Conservation (phyloP, 2,329 filamentous ascomycete genomes). For the Epichloe gansuensis region DNA sequence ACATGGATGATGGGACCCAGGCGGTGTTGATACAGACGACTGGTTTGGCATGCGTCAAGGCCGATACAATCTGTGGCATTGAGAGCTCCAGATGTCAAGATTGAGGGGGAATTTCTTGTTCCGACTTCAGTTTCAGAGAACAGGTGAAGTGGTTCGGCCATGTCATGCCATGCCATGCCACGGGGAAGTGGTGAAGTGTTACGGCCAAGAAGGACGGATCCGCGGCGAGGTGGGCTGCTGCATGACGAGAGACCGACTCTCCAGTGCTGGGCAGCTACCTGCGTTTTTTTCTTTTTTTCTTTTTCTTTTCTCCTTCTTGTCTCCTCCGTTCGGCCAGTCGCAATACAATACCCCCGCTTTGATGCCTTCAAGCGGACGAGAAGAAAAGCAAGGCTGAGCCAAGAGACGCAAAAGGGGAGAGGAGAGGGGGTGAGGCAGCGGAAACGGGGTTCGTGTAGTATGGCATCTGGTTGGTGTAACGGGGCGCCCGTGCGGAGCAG, state of each 20-base stretch:
- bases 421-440: not conserved
- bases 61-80: not conserved
- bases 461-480: conserved; percentile 1
- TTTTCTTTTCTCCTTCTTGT: not conserved
- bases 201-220: not conserved
- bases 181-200: not conserved
- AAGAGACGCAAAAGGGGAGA: not conserved
- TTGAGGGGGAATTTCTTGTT: not conserved
- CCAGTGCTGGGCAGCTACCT: not conserved
- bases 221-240: not conserved
- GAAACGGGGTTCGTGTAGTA: not conserved
- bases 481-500: not conserved
- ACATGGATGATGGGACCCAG: not conserved
- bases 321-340: not conserved
- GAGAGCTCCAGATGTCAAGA: not conserved
- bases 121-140: not conserved
- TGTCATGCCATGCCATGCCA: not conserved
- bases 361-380: not conserved
- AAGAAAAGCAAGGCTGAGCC: not conserved
- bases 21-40: not conserved
- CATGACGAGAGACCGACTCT: not conserved
- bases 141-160: not conserved
- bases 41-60: not conserved
- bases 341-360: not conserved
- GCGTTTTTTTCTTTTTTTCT: not conserved